These are phyloP conservation scores for Lumnitzera littorea DNA, from an alignment of 345 rosid species.

Conservation along the genomic window DNA sequence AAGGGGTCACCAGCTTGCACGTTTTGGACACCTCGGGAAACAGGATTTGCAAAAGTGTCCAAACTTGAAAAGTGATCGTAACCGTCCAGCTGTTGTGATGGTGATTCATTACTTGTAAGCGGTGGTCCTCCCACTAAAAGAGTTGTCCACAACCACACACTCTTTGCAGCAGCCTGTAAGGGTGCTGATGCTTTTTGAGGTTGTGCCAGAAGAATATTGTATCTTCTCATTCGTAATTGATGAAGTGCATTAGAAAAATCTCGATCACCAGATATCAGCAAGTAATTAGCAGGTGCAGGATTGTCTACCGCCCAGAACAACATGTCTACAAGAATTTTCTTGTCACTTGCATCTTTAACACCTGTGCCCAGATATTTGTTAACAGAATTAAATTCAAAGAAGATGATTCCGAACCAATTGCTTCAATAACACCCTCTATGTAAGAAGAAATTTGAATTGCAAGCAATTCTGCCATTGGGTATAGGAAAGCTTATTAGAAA, in stretches of 20 bases:
- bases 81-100: slow-evolving; percentile 14
- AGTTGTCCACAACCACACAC: slow-evolving; percentile 43
- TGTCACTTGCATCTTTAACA: slow-evolving; percentile 44
- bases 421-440: not conserved
- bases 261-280: slow-evolving; percentile 41
- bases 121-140: slow-evolving; percentile 35
- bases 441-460: not conserved
- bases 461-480: too few relatives aligned
- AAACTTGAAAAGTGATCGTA: slow-evolving; percentile 8
- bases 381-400: not conserved
- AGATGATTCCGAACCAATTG: not conserved
- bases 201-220: slow-evolving; percentile 39
- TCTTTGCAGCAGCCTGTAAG: slow-evolving; percentile 36
- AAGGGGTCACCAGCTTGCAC: slow-evolving; percentile 14
- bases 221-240: slow-evolving; percentile 40
- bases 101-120: slow-evolving; percentile 13
- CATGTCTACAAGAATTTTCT: slow-evolving; percentile 48
- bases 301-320: slow-evolving; percentile 49
- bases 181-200: slow-evolving; percentile 37
- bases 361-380: slow-evolving; percentile 14
- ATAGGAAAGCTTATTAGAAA: too few relatives aligned
- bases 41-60: slow-evolving; percentile 12
- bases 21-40: slow-evolving; percentile 9
- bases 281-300: slow-evolving; percentile 42
- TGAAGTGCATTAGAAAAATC: slow-evolving; percentile 48